Base-by-base conservation (phyloP, 768 basidiomycete genomes). In the Boletus reticuloceps region DNA sequence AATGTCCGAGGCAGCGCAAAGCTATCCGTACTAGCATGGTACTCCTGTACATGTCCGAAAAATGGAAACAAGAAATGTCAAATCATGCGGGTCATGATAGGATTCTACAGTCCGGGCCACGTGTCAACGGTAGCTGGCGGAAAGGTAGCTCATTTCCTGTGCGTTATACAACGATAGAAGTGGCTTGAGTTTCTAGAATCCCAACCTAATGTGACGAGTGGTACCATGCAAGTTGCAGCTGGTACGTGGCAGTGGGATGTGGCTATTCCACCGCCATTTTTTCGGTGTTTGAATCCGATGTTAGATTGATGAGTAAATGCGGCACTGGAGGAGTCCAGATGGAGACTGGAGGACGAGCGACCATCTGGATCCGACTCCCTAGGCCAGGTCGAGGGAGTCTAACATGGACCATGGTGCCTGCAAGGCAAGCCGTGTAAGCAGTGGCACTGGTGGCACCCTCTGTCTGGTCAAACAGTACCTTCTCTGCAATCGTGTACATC, bases 21-120 rank as follows among this genome's bases (percentile, higher is more conserved):
- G n/a, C n/a, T 4, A 17, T 34, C 22, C 38, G n/a, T n/a, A n/a
- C n/a, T n/a, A n/a, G n/a, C 3, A 22, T 3, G 22, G 25, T 13
- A 11, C 6, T 7, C 1, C 22, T 48, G 13, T 12, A 16, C 47
- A 32, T 45, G 34, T 43, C 44, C 39, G 48, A 16, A 27, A 36
- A 63, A 55, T 60, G 50, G 62, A 55, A 60, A 54, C 19, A 36
- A 38, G 36, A 5, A 27, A 27, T 27, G 27, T 29, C 27, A 47
- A 17, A 5, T 36, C 29, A 22, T 6, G 16, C 17, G 45, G 32
- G 19, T 29, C n/a, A 10, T 19, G 36, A 50, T 58, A 50, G 38
- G 17, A 57, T 32, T 47, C 51, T 41, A 42, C 25, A 11, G 50
- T 47, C 39, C 39, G 14, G 14, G 12, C 43, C 11, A 19, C 53